Conservation (phyloP, 106 monocot genomes). For the Acorus gramineus region DNA sequence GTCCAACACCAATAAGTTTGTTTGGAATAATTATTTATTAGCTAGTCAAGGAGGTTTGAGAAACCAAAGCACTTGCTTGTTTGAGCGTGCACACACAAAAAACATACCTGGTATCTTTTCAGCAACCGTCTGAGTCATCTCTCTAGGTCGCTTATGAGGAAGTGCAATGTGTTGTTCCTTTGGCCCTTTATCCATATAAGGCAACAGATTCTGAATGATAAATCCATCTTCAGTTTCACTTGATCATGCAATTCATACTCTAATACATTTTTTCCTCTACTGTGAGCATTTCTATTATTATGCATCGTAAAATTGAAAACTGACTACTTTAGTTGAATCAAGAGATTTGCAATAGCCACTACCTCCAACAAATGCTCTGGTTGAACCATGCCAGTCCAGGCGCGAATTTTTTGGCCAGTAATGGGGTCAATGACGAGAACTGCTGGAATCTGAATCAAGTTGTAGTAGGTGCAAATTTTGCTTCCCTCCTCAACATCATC, state of each 20-base stretch:
- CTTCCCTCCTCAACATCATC: slow-evolving; percentile 47
- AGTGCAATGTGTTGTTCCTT: slow-evolving; percentile 63
- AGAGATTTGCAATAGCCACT: background rate
- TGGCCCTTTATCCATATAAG: slow-evolving; percentile 81
- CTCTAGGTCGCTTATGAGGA: slow-evolving; percentile 71
- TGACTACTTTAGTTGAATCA: too few species aligned
- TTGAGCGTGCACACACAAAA: too few species aligned
- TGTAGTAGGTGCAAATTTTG: slow-evolving; percentile 95
- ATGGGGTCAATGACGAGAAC: slow-evolving; percentile 86
- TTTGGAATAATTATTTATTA: too few species aligned
- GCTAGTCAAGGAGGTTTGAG: too few species aligned
- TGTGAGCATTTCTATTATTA: too few species aligned
- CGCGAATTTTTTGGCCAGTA: slow-evolving; percentile 91
- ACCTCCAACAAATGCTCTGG: slow-evolving; percentile 92
- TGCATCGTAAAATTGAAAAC: too few species aligned
- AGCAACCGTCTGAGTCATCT: background rate
- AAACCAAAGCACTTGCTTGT: too few species aligned
- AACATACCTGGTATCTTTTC: too few species aligned
- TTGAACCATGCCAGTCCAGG: slow-evolving; percentile 84
- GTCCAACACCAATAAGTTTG: too few species aligned
- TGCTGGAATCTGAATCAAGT: slow-evolving; percentile 58
- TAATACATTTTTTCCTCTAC: too few species aligned
- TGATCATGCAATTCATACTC: too few species aligned
- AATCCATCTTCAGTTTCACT: background rate
- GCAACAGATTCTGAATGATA: slow-evolving; percentile 15